Evolutionary conservation across 1,139 yeast species (phyloP).

Genomic region (Lodderomyces oxycetoniae): DNA sequence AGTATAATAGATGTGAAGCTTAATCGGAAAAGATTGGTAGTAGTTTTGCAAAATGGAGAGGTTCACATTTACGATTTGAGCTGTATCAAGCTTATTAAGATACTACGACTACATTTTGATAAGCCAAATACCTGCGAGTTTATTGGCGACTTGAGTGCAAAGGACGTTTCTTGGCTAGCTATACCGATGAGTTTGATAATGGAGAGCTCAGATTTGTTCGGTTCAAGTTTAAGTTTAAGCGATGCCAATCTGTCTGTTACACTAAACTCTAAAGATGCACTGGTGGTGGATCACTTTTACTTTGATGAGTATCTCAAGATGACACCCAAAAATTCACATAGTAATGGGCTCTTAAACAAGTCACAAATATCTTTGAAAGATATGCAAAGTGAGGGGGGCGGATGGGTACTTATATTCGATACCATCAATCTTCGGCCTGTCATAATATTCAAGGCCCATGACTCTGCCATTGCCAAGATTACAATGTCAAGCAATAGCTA

Average conservation of each 20-base stretch:
- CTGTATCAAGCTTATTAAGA: constrained; percentile 62
- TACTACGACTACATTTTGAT: constrained; percentile 46
- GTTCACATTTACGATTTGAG: constrained; percentile 69
- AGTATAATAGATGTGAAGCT: constrained; percentile 56
- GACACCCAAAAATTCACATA: constrained; percentile 4
- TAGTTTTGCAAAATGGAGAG: constrained; percentile 55
- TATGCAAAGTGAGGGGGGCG: constrained; percentile 24
- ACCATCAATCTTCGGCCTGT: constrained; percentile 52
- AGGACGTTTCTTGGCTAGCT: constrained; percentile 46
- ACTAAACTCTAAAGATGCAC: background rate
- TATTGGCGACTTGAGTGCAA: constrained; percentile 47
- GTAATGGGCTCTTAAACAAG: constrained; percentile 8
- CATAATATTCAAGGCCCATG: constrained; percentile 58
- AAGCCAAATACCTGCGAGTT: constrained; percentile 22
- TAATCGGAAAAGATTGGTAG: constrained; percentile 62
- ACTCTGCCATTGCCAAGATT: constrained; percentile 44
- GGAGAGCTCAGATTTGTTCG: background rate
- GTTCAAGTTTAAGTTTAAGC: background rate
- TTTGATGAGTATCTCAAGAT: constrained; percentile 2
- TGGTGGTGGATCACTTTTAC: too few species aligned
- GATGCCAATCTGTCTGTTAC: background rate
- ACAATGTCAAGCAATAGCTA: constrained; percentile 49
- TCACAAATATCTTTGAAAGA: constrained; percentile 22
- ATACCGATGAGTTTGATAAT: constrained; percentile 24
- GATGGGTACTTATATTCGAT: constrained; percentile 55